phyloP scores from a whole-genome alignment of 2,329 filamentous ascomycete genomes.

The Colletotrichum chlorophyti region DNA sequence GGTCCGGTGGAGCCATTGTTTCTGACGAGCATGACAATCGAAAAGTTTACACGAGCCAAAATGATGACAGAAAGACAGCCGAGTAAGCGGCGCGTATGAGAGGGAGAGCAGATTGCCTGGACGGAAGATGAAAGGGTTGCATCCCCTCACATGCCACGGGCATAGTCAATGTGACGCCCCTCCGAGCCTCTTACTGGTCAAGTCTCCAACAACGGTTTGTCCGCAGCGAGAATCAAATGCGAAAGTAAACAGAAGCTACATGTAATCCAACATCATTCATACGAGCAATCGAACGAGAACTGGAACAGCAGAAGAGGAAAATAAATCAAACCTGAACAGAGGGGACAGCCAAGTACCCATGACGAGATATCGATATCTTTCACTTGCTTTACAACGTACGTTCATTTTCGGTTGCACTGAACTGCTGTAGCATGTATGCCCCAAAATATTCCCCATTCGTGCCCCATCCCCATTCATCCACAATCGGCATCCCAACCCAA shows the following conservation, averaged over 20 bases:
- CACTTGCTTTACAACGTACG: not conserved
- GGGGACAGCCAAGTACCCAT: not conserved
- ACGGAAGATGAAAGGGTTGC: not conserved
- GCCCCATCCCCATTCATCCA: slow-evolving; percentile 27
- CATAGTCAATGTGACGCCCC: too few species aligned
- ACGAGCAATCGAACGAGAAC: too few species aligned
- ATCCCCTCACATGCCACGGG: not conserved
- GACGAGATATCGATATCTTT: not conserved
- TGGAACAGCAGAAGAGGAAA: too few species aligned
- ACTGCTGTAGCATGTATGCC: too few species aligned
- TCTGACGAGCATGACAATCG: slow-evolving; percentile 8
- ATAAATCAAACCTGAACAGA: too few species aligned
- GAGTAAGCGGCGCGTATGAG: not conserved
- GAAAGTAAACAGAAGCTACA: too few species aligned
- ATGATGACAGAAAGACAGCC: not conserved
- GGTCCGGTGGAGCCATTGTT: not conserved
- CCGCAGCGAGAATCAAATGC: not conserved
- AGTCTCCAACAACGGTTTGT: not conserved
- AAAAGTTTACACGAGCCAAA: slow-evolving; percentile 13
- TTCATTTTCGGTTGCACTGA: slow-evolving; percentile 1
- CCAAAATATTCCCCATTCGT: slow-evolving; percentile 1
- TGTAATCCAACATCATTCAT: too few species aligned
- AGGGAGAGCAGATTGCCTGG: not conserved
- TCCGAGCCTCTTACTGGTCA: too few species aligned
- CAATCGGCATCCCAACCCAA: slow-evolving; percentile 12